Conservation (phyloP, 768 basidiomycete species). For the Leucosporidium creatinivorum region DNA sequence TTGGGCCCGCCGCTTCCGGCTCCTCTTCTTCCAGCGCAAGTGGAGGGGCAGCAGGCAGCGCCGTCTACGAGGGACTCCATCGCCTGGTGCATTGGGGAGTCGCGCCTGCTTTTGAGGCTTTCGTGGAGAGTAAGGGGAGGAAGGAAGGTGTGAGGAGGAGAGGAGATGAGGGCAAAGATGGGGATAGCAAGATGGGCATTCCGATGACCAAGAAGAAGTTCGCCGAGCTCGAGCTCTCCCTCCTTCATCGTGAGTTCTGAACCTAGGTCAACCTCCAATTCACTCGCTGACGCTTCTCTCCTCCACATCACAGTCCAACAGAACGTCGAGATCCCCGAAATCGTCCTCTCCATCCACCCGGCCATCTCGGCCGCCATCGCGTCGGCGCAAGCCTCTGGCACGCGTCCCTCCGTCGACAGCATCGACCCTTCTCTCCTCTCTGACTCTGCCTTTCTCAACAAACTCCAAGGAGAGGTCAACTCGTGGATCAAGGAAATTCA, state of each 20-base stretch:
- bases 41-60: slow-evolving; percentile 42
- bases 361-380: slow-evolving; percentile 80
- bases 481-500: slow-evolving; percentile 98
- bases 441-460: slow-evolving; percentile 87
- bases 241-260: slow-evolving; percentile 56
- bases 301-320: slow-evolving; percentile 57
- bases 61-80: slow-evolving; percentile 88
- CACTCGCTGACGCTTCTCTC: not conserved
- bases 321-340: slow-evolving; percentile 98
- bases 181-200: slow-evolving; percentile 59
- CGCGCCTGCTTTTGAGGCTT: slow-evolving; percentile 97
- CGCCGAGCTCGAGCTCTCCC: slow-evolving; percentile 87
- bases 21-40: slow-evolving; percentile 37
- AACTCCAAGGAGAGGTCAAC: slow-evolving; percentile 87
- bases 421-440: slow-evolving; percentile 68
- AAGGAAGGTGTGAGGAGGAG: slow-evolving; percentile 22
- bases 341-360: slow-evolving; percentile 84
- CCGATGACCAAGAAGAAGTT: slow-evolving; percentile 99
- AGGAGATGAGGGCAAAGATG: slow-evolving; percentile 26
- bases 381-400: slow-evolving; percentile 44
- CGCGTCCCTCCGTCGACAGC: slow-evolving; percentile 60
- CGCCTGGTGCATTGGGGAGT: slow-evolving; percentile 91
- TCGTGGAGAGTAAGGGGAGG: slow-evolving; percentile 75
- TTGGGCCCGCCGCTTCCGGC: slow-evolving; percentile 39
- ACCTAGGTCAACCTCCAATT: no score